Evolutionary conservation across 495 filamentous ascomycete genomes (phyloP), one percentile per base, ranked within the genome.

Genomic region (Trichoderma asperelloides): DNA sequence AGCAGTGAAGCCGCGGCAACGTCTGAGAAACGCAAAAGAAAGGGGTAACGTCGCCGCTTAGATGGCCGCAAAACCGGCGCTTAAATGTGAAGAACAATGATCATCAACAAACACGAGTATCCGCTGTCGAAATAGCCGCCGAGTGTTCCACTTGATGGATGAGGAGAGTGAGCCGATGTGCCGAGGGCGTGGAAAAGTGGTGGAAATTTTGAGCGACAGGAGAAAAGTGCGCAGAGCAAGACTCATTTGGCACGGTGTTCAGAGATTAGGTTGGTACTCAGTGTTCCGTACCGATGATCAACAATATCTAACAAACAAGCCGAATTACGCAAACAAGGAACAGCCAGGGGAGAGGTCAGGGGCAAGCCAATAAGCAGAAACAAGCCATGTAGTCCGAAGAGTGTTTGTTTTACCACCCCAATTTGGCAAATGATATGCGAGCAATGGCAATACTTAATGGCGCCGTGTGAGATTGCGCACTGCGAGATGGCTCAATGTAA

Each of bases 401-500:
- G 43, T 7, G 47, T 25, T 51, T 51, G 15, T 9, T n/a, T 51
- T 51, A n/a, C 47, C 33, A 37, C 33, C 33, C 16, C 47, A 13
- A 13, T 11, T 30, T 5, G 55, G 55, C 27, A 21, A 27, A 60
- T 28, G n/a, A 21, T 8, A 60, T 30, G 55, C 6, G 12, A 11
- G 27, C 23, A 60, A 21, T 13, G 23, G 25, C 23, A 30, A 1
- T 60, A 12, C 55, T 60, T n/a, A 27, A 28, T 8, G 13, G 55
- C 55, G 1, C 25, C 55, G 16, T 28, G 55, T 60, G n/a, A 60
- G 55, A 37, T 37, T 37, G 49, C 49, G 8, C 18, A 12, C 23
- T 60, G 55, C 27, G 55, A 21, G 55, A 60, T 60, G 55, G 55
- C 55, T 60, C 55, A 60, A 28, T 25, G 27, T 13, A 60, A 60